A percentile compares a stretch with the other conserved stretches of the same genome.
Evolutionary conservation across 2,329 filamentous ascomycete species (phyloP).

Genomic region (Fusarium avenaceum): DNA sequence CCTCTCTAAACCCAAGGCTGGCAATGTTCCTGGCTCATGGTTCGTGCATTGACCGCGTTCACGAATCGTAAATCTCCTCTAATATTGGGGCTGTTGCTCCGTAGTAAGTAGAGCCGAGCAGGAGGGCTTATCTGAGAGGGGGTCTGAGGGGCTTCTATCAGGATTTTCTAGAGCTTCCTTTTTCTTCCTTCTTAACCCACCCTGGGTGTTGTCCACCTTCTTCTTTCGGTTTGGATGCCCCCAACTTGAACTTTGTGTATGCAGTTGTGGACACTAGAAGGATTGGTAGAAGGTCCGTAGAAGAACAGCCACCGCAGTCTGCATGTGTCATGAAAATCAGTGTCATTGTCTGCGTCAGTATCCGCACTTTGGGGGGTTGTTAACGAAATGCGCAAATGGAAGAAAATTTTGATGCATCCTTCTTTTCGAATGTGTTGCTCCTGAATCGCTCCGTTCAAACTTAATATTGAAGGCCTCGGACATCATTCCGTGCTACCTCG

Average conservation of each 20-base stretch:
- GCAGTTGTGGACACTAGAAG: conserved; percentile 34
- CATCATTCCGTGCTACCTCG: conserved; percentile 21
- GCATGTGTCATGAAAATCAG: conserved; percentile 29
- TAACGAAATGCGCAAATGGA: conserved; percentile 1
- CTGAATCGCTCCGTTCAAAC: conserved; percentile 24
- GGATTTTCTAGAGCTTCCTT: conserved; percentile 39
- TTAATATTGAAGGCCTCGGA: conserved; percentile 17
- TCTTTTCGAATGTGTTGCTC: background rate
- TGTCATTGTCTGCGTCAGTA: background rate
- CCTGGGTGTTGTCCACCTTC: conserved; percentile 38
- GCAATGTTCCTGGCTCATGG: conserved; percentile 33
- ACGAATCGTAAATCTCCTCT: conserved; percentile 31
- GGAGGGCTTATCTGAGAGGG: conserved; percentile 22
- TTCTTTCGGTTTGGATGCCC: conserved; percentile 27
- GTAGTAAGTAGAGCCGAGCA: conserved; percentile 21
- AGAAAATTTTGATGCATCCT: conserved; percentile 14
- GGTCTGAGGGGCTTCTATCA: conserved; percentile 22
- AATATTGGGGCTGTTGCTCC: conserved; percentile 13
- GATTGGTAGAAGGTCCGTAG: conserved; percentile 30
- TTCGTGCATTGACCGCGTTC: conserved; percentile 21
- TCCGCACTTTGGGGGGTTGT: background rate
- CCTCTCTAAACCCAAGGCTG: conserved; percentile 18
- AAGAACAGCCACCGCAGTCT: conserved; percentile 19
- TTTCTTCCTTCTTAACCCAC: conserved; percentile 20
- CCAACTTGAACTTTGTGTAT: conserved; percentile 1